Evolutionary conservation across 768 basidiomycete species (phyloP).

Genomic region (Tulasnella calospora): DNA sequence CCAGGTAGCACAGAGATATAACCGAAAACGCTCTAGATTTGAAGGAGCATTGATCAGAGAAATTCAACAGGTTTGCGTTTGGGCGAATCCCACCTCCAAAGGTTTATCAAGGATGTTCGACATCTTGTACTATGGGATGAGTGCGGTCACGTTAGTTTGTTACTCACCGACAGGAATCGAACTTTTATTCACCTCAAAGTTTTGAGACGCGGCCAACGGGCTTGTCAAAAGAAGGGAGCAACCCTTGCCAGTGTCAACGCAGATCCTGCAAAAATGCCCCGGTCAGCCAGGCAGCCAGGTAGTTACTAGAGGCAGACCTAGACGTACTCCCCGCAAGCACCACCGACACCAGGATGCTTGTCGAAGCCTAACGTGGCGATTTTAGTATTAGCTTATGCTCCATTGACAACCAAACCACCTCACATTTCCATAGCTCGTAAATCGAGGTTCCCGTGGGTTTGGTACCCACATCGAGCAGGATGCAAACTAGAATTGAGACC

Average conservation of each 20-base stretch:
- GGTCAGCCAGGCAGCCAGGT: not conserved
- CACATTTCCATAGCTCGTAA: slow-evolving; percentile 94
- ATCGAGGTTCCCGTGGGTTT: slow-evolving; percentile 92
- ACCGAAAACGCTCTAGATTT: slow-evolving; percentile 76
- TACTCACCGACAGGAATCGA: not conserved
- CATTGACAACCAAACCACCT: slow-evolving; percentile 26
- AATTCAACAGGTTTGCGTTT: not conserved
- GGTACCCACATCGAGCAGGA: slow-evolving; percentile 92
- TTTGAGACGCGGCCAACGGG: slow-evolving; percentile 87
- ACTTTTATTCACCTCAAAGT: slow-evolving; percentile 62
- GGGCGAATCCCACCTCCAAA: slow-evolving; percentile 54
- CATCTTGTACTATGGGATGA: slow-evolving; percentile 71
- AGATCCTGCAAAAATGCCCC: slow-evolving; percentile 49
- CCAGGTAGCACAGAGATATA: slow-evolving; percentile 42
- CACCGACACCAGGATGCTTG: slow-evolving; percentile 78
- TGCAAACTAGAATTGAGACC: slow-evolving; percentile 54
- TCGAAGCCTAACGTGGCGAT: slow-evolving; percentile 54
- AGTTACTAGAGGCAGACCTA: not conserved
- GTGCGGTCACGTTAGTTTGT: not conserved
- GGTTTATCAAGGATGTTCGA: slow-evolving; percentile 96
- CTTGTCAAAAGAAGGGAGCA: slow-evolving; percentile 67
- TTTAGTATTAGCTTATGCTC: slow-evolving; percentile 7
- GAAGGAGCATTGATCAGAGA: slow-evolving; percentile 33
- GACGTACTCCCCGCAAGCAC: slow-evolving; percentile 87
- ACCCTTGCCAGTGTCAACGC: slow-evolving; percentile 71